Base-by-base conservation (phyloP, 108 stramenopile species). In the Ochromonas danica region DNA sequence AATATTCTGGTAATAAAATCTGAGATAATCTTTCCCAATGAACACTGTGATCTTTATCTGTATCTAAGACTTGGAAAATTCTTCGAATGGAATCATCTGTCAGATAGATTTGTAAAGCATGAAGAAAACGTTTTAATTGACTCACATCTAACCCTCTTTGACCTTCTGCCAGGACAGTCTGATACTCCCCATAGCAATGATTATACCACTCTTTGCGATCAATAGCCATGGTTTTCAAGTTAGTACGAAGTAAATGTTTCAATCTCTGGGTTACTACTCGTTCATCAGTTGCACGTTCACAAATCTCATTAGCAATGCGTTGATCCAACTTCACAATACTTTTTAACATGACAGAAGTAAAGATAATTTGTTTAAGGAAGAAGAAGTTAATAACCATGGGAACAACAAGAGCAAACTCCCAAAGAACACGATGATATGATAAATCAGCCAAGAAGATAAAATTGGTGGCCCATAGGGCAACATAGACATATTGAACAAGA, bases 381-480 rank as follows among this genome's bases (percentile, higher is more conserved):
- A 67, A 67, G 63, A 67, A 67, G 31, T 67, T 67, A 36, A 67
- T 67, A 36, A 36, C 14, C 30, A 67, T 28, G 3, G 63, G 63
- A 6, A 67, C 17, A 10, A 33, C 17, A 10, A 67, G 31, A 10
- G 63, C 63, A 10, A 67, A 3, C 31, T 31, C 17, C 63, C 63
- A 67, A 10, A 22, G 30, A 6, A 67, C 63, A 10, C 10, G 63
- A 36, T 10, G 35, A 33, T 67, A 67, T 10, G 63, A 67, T 6
- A 10, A 28, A 6, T 10, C 14, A 28, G 63, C 63, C 6, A 67
- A 14, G 17, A 31, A 3, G 31, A 67, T 36, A 10, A 67, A 67
- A 36, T 67, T 67, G 31, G 63, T 67, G 10, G 31, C 31, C 63
- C 63, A 67, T 10, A 67, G 17, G 10, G 63, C 63, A 67, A 67